These are phyloP conservation scores for Solanum peruvianum DNA, from an alignment of 257 asterid genomes.

Conservation along the genomic window DNA sequence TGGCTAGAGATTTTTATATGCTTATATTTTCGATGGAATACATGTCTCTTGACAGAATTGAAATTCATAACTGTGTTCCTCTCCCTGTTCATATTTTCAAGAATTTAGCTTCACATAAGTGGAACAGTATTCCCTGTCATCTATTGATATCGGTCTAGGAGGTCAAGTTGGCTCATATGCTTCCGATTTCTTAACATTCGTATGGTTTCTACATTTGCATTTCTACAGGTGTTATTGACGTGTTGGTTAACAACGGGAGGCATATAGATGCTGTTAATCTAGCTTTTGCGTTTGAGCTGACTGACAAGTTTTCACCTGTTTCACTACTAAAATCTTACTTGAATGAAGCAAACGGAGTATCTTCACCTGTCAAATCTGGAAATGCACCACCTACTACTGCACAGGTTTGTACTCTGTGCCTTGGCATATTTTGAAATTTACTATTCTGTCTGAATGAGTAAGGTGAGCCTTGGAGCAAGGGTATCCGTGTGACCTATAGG, in stretches of 20 bases:
- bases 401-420: slow-evolving; percentile 45
- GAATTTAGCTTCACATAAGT: background rate
- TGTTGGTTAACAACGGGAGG: slow-evolving; percentile 73
- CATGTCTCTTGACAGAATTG: background rate
- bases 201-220: background rate
- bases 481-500: background rate
- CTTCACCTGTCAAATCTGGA: slow-evolving; percentile 63
- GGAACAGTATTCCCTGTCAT: background rate
- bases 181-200: background rate
- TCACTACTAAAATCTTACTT: slow-evolving; percentile 72
- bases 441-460: background rate
- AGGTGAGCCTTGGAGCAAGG: background rate
- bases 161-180: background rate
- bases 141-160: background rate
- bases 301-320: slow-evolving; percentile 67
- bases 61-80: background rate
- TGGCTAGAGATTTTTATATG: background rate
- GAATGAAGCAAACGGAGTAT: slow-evolving; percentile 54
- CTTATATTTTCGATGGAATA: background rate
- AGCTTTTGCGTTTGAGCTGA: slow-evolving; percentile 84
- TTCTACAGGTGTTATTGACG: slow-evolving; percentile 78
- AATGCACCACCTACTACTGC: slow-evolving; percentile 49
- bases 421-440: background rate
- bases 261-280: slow-evolving; percentile 97
- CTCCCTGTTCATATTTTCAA: background rate